Base-by-base conservation (phyloP, 169 alveolate genomes). In the Babesia caballi region DNA sequence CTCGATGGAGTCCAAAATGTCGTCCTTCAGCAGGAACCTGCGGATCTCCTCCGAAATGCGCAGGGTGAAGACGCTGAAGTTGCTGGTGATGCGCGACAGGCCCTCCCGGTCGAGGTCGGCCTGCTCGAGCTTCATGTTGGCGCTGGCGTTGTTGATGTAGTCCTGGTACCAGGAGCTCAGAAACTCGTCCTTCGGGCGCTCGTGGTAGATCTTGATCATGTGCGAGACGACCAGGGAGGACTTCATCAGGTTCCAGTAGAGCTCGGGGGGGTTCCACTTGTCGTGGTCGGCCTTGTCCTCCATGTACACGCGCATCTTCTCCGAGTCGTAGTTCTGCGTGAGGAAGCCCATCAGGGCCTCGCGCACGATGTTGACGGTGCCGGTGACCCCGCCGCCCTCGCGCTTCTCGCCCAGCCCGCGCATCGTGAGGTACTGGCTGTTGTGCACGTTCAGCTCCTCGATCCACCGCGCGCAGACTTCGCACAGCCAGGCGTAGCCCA, bases 201-300 rank as follows among this genome's bases (percentile, higher is more conserved):
- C 94, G 40, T 75, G 82, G 71, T 89, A 91, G 23, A 91, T 59
- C 68, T 91, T 91, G 42, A 89, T 83, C 90, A 91, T 90, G 36
- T 90, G 82, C 47, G 88, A 87, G 27, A 87, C 94, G 30, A 84
- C 89, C 58, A 90, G 61, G 19, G 93, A 92, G 14, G 84, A 70
- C 70, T 88, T 85, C 86, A 91, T 82, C 40, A 91, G 59, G 57
- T 87, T 89, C 95, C 95, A 91, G 66, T 91, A 91, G 36, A 89
- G 77, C 54, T 89, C 88, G 4, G 95, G 95, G 12, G 95, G 95
- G 61, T 91, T 90, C 95, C 95, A 91, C n/a, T 91, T 83, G 52
- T 85, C 91, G 83, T 83, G 82, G 58, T 87, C 93, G 38, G 88
- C 85, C 67, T 91, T 84, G 23, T 91, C 92, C 47, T 91, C 95